phyloP scores from a whole-genome alignment of 2,329 filamentous ascomycete genomes.

The Mycosphaerelloides madeirae region DNA sequence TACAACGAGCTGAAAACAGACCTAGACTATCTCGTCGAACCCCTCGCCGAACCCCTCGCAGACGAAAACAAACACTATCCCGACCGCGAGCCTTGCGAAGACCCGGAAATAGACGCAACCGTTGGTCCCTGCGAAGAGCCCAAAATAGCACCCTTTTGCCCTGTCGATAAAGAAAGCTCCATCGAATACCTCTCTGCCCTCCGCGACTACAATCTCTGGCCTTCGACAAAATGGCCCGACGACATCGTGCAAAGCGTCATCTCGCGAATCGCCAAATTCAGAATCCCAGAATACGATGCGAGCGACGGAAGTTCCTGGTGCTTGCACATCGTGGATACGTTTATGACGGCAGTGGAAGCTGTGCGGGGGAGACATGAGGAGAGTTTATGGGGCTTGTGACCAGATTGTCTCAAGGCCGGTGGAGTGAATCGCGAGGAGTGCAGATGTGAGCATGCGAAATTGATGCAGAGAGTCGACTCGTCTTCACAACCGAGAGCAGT shows the following conservation, averaged over 20 bases:
- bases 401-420: constrained; percentile 26
- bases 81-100: constrained; percentile 26
- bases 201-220: constrained; percentile 27
- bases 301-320: constrained; percentile 29
- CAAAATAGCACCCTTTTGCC: constrained; percentile 12
- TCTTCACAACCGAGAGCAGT: too few species aligned
- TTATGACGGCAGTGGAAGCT: constrained; percentile 16
- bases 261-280: constrained; percentile 15
- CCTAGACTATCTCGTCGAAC: constrained; percentile 24
- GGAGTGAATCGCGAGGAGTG: constrained; percentile 22
- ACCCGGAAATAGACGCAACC: constrained; percentile 16
- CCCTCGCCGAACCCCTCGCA: constrained; percentile 21
- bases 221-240: constrained; percentile 20
- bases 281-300: constrained; percentile 26
- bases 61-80: constrained; percentile 24
- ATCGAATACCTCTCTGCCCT: constrained; percentile 23
- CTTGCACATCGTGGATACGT: constrained; percentile 19
- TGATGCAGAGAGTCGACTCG: too few species aligned
- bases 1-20: constrained; percentile 15
- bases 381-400: constrained; percentile 29
- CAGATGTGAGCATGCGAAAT: constrained; percentile 21
- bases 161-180: constrained; percentile 22
- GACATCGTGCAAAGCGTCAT: constrained; percentile 8
- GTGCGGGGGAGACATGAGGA: constrained; percentile 22
- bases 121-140: not conserved